A percentile compares a stretch with the other conserved stretches of the same genome.
These are phyloP conservation scores for Leccinum angustisporum DNA, from an alignment of 1,284 basidiomycete genomes.

Conservation along the genomic window DNA sequence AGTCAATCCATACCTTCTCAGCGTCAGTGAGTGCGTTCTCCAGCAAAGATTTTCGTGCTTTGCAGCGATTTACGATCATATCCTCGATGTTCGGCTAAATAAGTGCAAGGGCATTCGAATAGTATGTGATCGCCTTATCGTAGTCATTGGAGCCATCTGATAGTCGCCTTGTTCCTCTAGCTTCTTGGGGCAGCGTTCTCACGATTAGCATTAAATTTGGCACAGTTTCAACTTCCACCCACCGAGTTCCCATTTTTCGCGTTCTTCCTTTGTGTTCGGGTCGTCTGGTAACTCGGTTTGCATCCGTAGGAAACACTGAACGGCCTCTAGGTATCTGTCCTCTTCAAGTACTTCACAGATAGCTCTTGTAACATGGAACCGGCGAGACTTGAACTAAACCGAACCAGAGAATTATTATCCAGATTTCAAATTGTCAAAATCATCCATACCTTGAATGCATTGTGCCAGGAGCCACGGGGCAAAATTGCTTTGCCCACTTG, in stretches of 20 bases:
- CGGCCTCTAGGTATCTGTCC: neutral
- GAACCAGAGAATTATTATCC: neutral
- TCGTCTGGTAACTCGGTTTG: neutral
- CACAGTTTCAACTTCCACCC: too few relatives aligned
- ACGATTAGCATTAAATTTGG: neutral
- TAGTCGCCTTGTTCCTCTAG: conserved; percentile 5
- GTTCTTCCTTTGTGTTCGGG: neutral
- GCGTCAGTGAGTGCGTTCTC: neutral
- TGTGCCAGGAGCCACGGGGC: neutral
- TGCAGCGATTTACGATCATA: neutral
- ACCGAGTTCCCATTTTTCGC: neutral
- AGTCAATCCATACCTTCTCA: neutral
- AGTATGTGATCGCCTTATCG: neutral
- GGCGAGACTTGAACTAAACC: neutral
- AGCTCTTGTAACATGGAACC: neutral
- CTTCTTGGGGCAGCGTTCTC: neutral
- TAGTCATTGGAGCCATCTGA: neutral
- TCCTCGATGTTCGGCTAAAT: neutral
- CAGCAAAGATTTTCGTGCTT: neutral
- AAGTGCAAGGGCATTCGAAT: conserved; percentile 1
- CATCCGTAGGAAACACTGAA: neutral
- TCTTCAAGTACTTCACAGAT: conserved; percentile 6
- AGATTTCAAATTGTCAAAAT: neutral
- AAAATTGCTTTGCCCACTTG: neutral
- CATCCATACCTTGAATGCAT: neutral